Conservation (phyloP, 768 basidiomycete genomes). For the Serendipita sp. region DNA sequence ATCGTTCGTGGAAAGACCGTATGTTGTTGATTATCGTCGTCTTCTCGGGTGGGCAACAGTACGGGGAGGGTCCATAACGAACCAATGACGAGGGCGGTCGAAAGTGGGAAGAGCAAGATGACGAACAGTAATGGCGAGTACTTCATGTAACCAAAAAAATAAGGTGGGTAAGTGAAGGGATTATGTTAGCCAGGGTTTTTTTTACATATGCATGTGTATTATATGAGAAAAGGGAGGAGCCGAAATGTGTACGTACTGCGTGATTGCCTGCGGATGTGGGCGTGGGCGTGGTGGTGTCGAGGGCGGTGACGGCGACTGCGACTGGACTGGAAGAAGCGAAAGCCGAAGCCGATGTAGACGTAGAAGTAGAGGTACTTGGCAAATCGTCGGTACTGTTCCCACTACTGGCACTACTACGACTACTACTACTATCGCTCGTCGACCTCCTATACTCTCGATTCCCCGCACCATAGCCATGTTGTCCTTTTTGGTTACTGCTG, state of each 20-base stretch:
- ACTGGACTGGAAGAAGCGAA: neutral
- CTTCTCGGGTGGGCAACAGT: neutral
- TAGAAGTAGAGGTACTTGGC: too few relatives aligned
- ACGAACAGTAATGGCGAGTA: constrained; percentile 47
- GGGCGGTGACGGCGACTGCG: neutral
- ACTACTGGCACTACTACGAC: too few relatives aligned
- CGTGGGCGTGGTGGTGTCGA: neutral
- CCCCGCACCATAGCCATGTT: too few relatives aligned
- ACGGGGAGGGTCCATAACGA: constrained; percentile 44
- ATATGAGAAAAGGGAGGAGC: too few relatives aligned
- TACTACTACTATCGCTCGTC: too few relatives aligned
- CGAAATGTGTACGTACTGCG: constrained; percentile 10
- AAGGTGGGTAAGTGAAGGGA: too few relatives aligned
- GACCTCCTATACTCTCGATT: too few relatives aligned
- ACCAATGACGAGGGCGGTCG: constrained; percentile 34
- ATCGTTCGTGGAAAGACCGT: constrained; percentile 50
- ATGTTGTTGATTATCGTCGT: constrained; percentile 22
- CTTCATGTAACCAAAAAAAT: neutral
- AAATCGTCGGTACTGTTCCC: too few relatives aligned
- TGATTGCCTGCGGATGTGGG: neutral
- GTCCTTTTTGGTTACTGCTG: too few relatives aligned
- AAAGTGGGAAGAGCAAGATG: constrained; percentile 51
- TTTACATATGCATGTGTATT: too few relatives aligned
- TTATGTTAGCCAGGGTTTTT: too few relatives aligned
- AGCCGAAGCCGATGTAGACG: neutral